These are phyloP conservation scores for Opeltia flavorubescens DNA, from an alignment of 495 filamentous ascomycete genomes.

Conservation along the genomic window DNA sequence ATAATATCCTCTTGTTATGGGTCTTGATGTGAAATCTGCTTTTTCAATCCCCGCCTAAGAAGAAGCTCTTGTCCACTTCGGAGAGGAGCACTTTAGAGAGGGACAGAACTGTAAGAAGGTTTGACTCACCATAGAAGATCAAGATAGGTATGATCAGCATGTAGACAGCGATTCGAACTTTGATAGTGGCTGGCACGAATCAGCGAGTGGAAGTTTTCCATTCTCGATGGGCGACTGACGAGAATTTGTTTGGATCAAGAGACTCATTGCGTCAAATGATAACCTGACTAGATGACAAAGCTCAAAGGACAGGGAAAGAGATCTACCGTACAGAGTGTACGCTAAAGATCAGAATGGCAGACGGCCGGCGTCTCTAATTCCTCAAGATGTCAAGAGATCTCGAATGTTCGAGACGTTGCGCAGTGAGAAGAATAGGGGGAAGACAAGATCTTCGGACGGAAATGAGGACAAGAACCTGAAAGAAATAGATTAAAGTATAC, in stretches of 20 bases:
- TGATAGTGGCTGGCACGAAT: neutral
- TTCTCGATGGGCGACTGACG: neutral
- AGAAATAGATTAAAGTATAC: too few species aligned
- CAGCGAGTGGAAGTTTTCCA: neutral
- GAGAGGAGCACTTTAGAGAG: neutral
- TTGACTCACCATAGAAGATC: constrained; percentile 4
- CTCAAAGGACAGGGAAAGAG: neutral
- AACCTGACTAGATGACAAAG: neutral
- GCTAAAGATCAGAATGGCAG: neutral
- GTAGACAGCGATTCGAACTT: neutral
- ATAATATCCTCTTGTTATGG: too few species aligned
- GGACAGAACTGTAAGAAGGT: neutral
- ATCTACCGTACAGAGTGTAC: too few species aligned
- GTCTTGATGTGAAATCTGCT: too few species aligned
- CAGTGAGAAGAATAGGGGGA: too few species aligned
- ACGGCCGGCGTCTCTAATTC: neutral
- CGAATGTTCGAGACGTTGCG: too few species aligned
- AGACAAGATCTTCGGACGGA: too few species aligned
- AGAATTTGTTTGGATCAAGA: neutral
- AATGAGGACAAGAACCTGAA: too few species aligned
- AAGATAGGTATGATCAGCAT: constrained; percentile 1
- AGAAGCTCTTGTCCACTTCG: too few species aligned
- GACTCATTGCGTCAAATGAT: neutral
- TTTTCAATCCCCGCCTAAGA: too few species aligned
- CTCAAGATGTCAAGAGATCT: too few species aligned